Percentiles rank a stretch among this genome's conserved stretches.
phyloP scores from a whole-genome alignment of 495 filamentous ascomycete species.

The Lophiostoma macrostomum region DNA sequence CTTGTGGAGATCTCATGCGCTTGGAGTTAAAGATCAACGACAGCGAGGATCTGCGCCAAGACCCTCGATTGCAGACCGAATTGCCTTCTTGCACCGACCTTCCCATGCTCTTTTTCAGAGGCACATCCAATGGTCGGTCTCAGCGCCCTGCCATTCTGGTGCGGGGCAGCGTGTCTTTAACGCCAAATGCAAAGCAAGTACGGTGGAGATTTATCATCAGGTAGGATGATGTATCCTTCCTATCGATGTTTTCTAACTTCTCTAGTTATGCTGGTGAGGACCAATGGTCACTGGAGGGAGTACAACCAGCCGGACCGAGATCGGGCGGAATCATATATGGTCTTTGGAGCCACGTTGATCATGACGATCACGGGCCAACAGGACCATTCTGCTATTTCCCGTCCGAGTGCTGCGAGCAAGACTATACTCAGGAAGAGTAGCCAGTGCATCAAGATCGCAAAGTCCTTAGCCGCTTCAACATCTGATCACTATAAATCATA shows the following conservation, averaged over 20 bases:
- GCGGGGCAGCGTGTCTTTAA: conserved; percentile 15
- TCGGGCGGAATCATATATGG: conserved; percentile 26
- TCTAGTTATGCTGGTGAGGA: conserved; percentile 26
- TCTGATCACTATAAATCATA: neutral
- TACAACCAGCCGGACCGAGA: conserved; percentile 25
- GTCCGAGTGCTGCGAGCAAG: neutral
- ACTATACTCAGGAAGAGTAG: neutral
- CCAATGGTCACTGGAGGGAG: conserved; percentile 30
- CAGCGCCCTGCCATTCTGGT: conserved; percentile 10
- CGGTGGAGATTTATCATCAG: conserved; percentile 31
- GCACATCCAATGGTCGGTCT: conserved; percentile 8
- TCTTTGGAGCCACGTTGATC: conserved; percentile 29
- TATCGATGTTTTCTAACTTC: neutral
- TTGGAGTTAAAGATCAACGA: conserved; percentile 15
- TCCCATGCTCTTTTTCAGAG: conserved; percentile 23
- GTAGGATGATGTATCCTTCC: neutral
- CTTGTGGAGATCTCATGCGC: conserved; percentile 28
- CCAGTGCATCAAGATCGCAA: neutral
- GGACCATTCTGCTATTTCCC: conserved; percentile 29
- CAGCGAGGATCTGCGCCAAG: conserved; percentile 8
- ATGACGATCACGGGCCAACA: conserved; percentile 26
- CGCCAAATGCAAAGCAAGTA: conserved; percentile 18
- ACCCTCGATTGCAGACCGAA: conserved; percentile 14
- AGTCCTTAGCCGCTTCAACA: neutral
- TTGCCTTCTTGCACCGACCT: conserved; percentile 26